phyloP scores from a whole-genome alignment of 805 yeast species.

The Yarrowia sp. region DNA sequence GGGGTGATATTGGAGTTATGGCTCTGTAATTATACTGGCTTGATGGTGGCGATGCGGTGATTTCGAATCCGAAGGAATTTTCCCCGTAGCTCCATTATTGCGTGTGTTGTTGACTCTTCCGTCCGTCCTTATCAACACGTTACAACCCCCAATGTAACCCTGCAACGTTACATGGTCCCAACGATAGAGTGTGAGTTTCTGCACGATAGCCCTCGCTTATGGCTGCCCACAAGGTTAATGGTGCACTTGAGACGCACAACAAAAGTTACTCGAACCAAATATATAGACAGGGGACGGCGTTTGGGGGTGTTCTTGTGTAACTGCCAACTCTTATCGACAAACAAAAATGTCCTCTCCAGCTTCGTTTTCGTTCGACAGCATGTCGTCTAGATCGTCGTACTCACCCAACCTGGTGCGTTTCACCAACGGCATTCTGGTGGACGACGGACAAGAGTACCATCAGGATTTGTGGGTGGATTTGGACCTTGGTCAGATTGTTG shows the following conservation, averaged over 20 bases:
- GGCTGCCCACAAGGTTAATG: neutral
- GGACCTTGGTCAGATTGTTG: slow-evolving; percentile 45
- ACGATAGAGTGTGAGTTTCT: neutral
- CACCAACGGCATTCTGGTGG: slow-evolving; percentile 4
- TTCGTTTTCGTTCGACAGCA: slow-evolving; percentile 9
- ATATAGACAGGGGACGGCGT: too few species aligned
- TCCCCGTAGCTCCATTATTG: too few species aligned
- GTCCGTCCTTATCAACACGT: neutral
- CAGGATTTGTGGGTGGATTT: slow-evolving; percentile 48
- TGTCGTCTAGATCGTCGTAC: slow-evolving; percentile 12
- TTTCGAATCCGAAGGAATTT: too few species aligned
- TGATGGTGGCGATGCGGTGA: neutral
- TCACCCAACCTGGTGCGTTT: slow-evolving; percentile 6
- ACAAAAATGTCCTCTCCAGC: slow-evolving; percentile 16
- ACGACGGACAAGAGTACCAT: slow-evolving; percentile 32
- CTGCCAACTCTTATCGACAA: neutral
- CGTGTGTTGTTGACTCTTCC: too few species aligned
- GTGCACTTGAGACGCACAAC: neutral
- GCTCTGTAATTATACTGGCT: neutral
- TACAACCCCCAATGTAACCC: slow-evolving; percentile 2
- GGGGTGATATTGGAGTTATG: neutral
- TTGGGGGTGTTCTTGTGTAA: too few species aligned
- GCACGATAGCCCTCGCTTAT: slow-evolving; percentile 1
- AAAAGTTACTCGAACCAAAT: too few species aligned
- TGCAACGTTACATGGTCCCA: neutral